phyloP scores from a whole-genome alignment of 2,329 filamentous ascomycete species.

The Trichoderma atrobrunneum region DNA sequence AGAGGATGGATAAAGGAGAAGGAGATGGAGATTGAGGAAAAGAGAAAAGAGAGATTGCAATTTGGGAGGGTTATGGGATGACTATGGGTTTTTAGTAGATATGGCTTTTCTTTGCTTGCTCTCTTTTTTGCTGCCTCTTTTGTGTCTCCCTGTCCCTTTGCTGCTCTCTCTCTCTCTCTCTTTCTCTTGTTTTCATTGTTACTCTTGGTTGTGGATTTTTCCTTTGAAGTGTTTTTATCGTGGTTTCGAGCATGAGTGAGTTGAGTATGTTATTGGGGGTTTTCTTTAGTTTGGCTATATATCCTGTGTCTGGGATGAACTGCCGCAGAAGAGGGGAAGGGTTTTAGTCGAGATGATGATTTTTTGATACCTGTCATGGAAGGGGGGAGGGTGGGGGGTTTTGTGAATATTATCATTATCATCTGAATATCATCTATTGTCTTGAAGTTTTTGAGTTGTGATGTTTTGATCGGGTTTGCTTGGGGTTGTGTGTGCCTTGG shows the following conservation, averaged over 20 bases:
- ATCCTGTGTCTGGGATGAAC: neutral
- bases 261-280: neutral
- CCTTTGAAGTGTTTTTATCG: neutral
- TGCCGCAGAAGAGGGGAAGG: neutral
- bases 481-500: no score
- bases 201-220: neutral
- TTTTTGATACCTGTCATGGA: neutral
- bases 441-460: neutral
- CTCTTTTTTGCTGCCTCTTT: neutral
- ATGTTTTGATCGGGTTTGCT: neutral
- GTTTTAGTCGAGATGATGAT: neutral
- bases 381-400: neutral
- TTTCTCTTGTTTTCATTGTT: neutral
- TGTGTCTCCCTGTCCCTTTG: neutral
- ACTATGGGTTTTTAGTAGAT: neutral
- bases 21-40: neutral
- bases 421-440: neutral
- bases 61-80: neutral
- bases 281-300: neutral
- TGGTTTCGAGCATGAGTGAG: neutral
- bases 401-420: neutral
- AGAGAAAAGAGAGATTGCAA: neutral
- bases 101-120: neutral
- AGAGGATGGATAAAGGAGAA: neutral
- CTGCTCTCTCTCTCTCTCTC: neutral